Base-by-base conservation (phyloP, 192 early-diverging fungal genomes). In the Backusella westeae region DNA sequence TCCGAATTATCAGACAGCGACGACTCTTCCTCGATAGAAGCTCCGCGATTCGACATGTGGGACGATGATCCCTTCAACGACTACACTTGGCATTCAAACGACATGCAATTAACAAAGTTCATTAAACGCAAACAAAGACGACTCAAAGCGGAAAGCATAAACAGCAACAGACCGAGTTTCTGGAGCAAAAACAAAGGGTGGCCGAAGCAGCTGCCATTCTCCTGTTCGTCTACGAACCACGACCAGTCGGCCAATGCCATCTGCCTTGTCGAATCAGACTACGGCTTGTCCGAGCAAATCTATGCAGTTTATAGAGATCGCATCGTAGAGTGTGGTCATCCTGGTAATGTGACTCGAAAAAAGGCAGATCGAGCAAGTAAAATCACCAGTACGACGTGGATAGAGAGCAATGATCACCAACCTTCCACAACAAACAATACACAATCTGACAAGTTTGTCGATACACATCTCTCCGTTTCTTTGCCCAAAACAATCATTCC, bases 41-140 rank as follows among this genome's bases (percentile, higher is more conserved):
- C 38, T 21, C 49, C 76, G 0, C 67, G 53, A 32, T 81, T 74
- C 66, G 80, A 81, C 53, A 81, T 81, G 80, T 81, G 80, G 80
- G 80, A 81, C 46, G 80, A 81, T 29, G 80, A 81, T 44, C 76
- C 56, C 0, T 77, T 77, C n/a, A 81, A 81, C 36, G 80, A 81
- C 73, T 81, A 63, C 67, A 81, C 80, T 4, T 81, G 80, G 80
- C 52, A 81, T 53, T 77, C 75, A n/a, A 81, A 81, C 53, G 80
- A 81, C 39, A 81, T 81, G 75, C 80, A 76, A 17, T 34, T 81
- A n/a, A 74, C 80, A 15, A 34, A 71, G 34, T 77, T 77, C 49
- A 73, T 81, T 15, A 72, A 76, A 21, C 71, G 42, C n/a, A 63
- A 69, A 19, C 65, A 78, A 42, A 66, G 4, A 15, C 7, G 26